Evolutionary conservation across 1,284 basidiomycete species (phyloP).

Genomic region (Vanrija humicola): DNA sequence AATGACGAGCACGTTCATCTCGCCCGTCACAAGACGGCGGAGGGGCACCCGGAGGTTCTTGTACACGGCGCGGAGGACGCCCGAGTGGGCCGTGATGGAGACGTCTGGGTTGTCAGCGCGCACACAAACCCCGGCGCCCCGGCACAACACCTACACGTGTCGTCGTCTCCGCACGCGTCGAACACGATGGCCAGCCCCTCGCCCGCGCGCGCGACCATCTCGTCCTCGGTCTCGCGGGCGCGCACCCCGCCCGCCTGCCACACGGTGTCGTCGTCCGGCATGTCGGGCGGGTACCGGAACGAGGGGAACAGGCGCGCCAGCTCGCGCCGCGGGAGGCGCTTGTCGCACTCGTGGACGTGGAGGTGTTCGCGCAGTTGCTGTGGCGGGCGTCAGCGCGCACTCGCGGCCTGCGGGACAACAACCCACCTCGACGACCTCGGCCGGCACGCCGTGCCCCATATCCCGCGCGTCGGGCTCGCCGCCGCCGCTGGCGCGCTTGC

Average conservation of each 20-base stretch:
- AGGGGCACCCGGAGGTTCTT: constrained; percentile 25
- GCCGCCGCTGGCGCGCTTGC: background rate
- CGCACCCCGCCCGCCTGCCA: constrained; percentile 23
- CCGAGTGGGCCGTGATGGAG: constrained; percentile 34
- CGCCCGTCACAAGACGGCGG: constrained; percentile 22
- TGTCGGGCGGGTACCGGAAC: constrained; percentile 18
- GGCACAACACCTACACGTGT: constrained; percentile 20
- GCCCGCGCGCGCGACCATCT: constrained; percentile 24
- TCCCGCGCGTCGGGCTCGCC: background rate
- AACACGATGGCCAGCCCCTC: constrained; percentile 24
- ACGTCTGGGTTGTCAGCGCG: constrained; percentile 1
- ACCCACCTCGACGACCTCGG: constrained; percentile 29
- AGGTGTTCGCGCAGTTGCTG: constrained; percentile 38
- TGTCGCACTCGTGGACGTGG: constrained; percentile 33
- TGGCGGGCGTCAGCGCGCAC: background rate
- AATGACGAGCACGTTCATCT: constrained; percentile 40
- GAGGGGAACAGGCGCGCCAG: constrained; percentile 24
- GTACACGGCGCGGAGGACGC: constrained; percentile 28
- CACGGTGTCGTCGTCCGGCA: constrained; percentile 25
- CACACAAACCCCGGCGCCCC: background rate
- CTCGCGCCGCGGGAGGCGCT: constrained; percentile 12
- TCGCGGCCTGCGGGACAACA: too few relatives aligned
- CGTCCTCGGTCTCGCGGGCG: constrained; percentile 33
- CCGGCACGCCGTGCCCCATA: constrained; percentile 21
- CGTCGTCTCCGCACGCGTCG: constrained; percentile 10